A percentile compares a stretch with the other conserved stretches of the same genome.
Conservation (phyloP, 805 yeast genomes). For the Wickerhamiella musiphila region DNA sequence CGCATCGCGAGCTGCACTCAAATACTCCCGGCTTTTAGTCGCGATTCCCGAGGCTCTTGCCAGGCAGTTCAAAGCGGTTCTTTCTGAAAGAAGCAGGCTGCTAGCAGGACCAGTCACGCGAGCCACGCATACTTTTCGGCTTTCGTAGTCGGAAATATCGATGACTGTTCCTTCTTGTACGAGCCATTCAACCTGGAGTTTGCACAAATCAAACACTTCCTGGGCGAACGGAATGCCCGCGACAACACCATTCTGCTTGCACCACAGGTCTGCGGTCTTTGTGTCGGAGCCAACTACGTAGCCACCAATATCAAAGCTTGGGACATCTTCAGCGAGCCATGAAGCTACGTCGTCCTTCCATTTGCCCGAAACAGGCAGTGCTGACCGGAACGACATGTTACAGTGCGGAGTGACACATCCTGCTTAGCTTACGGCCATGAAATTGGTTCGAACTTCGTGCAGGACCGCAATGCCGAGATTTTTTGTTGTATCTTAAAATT, state of each 20-base stretch:
- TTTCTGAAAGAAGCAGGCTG: slow-evolving; percentile 63
- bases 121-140: slow-evolving; percentile 56
- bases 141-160: slow-evolving; percentile 24
- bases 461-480: too few species aligned
- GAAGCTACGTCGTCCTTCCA: slow-evolving; percentile 69
- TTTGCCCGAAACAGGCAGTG: slow-evolving; percentile 51
- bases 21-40: slow-evolving; percentile 44
- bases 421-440: too few species aligned
- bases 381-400: slow-evolving; percentile 8
- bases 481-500: too few species aligned
- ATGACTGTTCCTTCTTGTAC: slow-evolving; percentile 55
- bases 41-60: slow-evolving; percentile 82
- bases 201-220: slow-evolving; percentile 68
- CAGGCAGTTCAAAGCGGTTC: slow-evolving; percentile 67
- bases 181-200: slow-evolving; percentile 54
- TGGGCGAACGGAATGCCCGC: slow-evolving; percentile 81
- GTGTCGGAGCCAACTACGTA: slow-evolving; percentile 70
- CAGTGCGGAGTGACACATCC: too few species aligned
- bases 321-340: slow-evolving; percentile 77
- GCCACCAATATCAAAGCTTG: slow-evolving; percentile 89
- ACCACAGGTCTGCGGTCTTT: slow-evolving; percentile 60
- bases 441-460: too few species aligned
- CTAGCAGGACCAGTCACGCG: slow-evolving; percentile 65
- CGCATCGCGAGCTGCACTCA: slow-evolving; percentile 40
- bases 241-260: slow-evolving; percentile 65